phyloP scores from a whole-genome alignment of 495 filamentous ascomycete genomes.

The Baudoinia panamericana region DNA sequence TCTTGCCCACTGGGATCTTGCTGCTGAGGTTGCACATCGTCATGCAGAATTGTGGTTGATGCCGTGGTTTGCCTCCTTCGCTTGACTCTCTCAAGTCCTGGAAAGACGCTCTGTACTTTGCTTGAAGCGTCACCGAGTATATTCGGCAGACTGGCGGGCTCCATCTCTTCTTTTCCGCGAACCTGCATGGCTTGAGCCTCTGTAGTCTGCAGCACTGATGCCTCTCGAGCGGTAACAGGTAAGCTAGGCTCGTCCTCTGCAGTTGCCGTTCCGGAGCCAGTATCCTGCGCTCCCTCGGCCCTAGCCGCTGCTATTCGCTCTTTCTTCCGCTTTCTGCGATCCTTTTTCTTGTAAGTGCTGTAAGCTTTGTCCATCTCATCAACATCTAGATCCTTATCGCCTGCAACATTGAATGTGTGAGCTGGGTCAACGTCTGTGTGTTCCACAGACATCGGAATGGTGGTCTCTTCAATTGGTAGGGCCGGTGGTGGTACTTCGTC shows the following conservation, averaged over 20 bases:
- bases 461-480: too few relatives aligned
- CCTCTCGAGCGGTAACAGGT: too few relatives aligned
- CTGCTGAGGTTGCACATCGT: too few relatives aligned
- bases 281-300: too few relatives aligned
- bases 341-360: conserved; percentile 16
- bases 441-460: too few relatives aligned
- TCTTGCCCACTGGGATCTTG: not conserved
- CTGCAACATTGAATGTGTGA: conserved; percentile 1
- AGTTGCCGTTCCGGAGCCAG: too few relatives aligned
- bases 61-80: conserved; percentile 18
- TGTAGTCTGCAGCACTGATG: too few relatives aligned
- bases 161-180: conserved; percentile 1
- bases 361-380: conserved; percentile 21
- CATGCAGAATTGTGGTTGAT: too few relatives aligned
- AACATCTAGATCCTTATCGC: conserved; percentile 16
- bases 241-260: too few relatives aligned
- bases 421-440: conserved; percentile 3
- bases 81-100: conserved; percentile 22
- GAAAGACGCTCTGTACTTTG: conserved; percentile 15
- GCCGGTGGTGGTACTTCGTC: too few relatives aligned
- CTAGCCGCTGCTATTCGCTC: too few relatives aligned
- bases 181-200: too few relatives aligned
- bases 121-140: not conserved
- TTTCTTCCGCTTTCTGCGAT: conserved; percentile 17
- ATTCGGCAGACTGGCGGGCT: not conserved